phyloP scores from a whole-genome alignment of 805 yeast species.

The Candida boidinii region DNA sequence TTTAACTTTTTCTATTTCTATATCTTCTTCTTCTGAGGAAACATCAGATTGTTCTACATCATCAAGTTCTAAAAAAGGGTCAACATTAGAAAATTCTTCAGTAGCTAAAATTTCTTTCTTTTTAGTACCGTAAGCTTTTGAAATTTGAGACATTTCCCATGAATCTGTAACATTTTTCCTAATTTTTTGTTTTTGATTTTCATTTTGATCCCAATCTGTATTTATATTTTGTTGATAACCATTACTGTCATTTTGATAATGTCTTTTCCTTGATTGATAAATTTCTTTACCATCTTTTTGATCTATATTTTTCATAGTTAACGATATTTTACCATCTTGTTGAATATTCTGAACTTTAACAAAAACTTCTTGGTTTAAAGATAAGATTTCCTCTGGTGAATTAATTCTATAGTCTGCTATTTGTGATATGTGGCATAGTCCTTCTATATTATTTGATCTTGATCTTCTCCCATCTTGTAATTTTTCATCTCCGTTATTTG shows the following conservation, averaged over 20 bases:
- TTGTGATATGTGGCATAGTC: constrained; percentile 74
- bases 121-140: constrained; percentile 23
- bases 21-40: constrained; percentile 30
- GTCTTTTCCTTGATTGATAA: constrained; percentile 32
- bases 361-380: constrained; percentile 50
- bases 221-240: neutral
- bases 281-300: constrained; percentile 52
- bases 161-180: constrained; percentile 77
- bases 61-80: constrained; percentile 24
- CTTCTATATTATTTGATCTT: constrained; percentile 29
- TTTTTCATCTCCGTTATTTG: constrained; percentile 13
- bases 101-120: too few species aligned
- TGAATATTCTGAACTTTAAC: constrained; percentile 45
- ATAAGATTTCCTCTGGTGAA: constrained; percentile 52
- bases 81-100: too few species aligned
- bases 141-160: constrained; percentile 83
- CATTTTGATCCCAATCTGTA: constrained; percentile 1
- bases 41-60: constrained; percentile 8
- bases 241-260: constrained; percentile 57
- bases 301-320: constrained; percentile 66
- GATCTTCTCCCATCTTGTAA: constrained; percentile 10
- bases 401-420: constrained; percentile 36
- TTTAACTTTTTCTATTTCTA: constrained; percentile 67
- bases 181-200: constrained; percentile 18
- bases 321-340: constrained; percentile 38